Evolutionary conservation across 441 rosid species (phyloP), one percentile per base, ranked within the genome.

Genomic region (Dalechampia spathulata): DNA sequence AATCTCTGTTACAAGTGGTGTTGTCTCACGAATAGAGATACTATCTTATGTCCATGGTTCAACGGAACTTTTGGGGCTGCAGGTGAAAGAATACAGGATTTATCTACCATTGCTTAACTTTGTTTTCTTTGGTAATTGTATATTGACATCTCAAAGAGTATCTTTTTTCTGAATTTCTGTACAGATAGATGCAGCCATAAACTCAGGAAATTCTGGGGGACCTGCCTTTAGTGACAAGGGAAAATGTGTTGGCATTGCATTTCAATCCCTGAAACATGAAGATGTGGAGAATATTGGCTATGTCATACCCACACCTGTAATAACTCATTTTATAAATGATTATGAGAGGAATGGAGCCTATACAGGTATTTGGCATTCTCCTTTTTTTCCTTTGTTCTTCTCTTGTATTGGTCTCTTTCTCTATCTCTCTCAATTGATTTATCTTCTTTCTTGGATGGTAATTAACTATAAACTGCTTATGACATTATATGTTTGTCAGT

Each of bases 101-200:
- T 52, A 7, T n/a, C 14, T 60, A 3, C 23, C 23, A 17, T 7
- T 21, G 45, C 37, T 55, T 55, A 14, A 30, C 30, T 10, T 3
- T 26, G 41, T 47, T 52, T 52, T 45, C 30, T 30, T 39, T 43
- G 36, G 44, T 36, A 37, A 46, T 62, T 13, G 37, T 25, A 9
- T 44, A 27, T 40, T 39, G 38, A 32, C 11, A 10, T 23, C 22
- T 53, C 9, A 14, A 2, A 0, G 22, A 3, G 1, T n/a, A 11
- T 25, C 32, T 53, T 43, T 42, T 23, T 7, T 26, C 4, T 39
- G 48, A 34, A 32, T 56, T 49, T 15, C 22, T 7, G 61, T 86
- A 65, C 87, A 91, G 96, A 88, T 88, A 36, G 98, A 91, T 72
- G 98, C 98, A 23, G 98, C 98, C 34, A 88, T 91, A 63, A 91